These are phyloP conservation scores for Pseudogymnoascus sp. DNA, from an alignment of 2,329 filamentous ascomycete species.

Conservation along the genomic window DNA sequence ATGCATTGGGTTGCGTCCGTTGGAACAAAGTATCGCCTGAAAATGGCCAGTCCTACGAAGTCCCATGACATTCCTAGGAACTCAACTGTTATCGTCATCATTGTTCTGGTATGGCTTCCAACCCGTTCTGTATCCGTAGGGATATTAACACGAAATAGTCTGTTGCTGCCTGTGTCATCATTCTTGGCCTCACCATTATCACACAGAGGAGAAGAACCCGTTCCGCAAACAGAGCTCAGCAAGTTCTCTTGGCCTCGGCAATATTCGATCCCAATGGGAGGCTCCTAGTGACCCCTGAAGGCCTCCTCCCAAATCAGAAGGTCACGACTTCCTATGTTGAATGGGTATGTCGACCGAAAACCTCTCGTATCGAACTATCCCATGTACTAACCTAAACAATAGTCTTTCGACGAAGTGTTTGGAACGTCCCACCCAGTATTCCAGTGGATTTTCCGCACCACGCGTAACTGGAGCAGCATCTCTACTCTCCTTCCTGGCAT, in stretches of 20 bases:
- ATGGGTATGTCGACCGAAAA: constrained; percentile 35
- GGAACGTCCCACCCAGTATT: constrained; percentile 70
- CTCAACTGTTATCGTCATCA: constrained; percentile 19
- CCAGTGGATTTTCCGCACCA: constrained; percentile 79
- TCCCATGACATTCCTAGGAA: constrained; percentile 44
- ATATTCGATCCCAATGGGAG: constrained; percentile 59
- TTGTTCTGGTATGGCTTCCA: constrained; percentile 49
- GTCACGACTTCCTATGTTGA: constrained; percentile 72
- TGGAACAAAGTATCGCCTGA: constrained; percentile 59
- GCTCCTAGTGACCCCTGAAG: constrained; percentile 61
- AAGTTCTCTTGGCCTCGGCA: constrained; percentile 47
- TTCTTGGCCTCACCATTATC: constrained; percentile 45
- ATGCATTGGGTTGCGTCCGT: constrained; percentile 81
- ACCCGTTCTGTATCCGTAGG: background rate
- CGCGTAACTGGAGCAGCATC: constrained; percentile 66
- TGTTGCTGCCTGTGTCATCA: constrained; percentile 49
- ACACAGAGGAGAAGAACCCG: constrained; percentile 29
- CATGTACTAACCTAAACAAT: constrained; percentile 17
- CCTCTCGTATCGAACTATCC: background rate
- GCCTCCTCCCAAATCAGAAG: constrained; percentile 60
- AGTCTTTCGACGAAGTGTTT: constrained; percentile 64
- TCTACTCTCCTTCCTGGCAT: constrained; percentile 62
- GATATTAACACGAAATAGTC: constrained; percentile 37
- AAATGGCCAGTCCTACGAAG: constrained; percentile 33
- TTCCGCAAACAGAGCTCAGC: constrained; percentile 36